Evolutionary conservation across 164 flowering plant species (phyloP).

Genomic region (Amborella trichopoda): DNA sequence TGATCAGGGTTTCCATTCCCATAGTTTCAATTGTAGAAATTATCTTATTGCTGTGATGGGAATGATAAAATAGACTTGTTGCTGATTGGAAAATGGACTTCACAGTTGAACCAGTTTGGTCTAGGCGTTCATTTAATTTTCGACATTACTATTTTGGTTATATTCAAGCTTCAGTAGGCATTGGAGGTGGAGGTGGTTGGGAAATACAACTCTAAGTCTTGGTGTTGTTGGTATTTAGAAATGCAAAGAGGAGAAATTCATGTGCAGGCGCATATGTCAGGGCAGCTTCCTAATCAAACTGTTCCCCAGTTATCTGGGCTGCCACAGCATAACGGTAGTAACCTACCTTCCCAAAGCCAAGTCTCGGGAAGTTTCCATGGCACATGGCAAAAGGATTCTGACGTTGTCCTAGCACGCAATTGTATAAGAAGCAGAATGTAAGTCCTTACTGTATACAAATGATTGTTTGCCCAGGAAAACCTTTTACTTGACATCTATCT

Average conservation of each 20-base stretch:
- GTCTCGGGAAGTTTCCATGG: slow-evolving; percentile 17
- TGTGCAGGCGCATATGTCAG: slow-evolving; percentile 52
- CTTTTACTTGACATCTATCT: neutral
- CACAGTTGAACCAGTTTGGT: no score
- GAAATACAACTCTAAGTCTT: slow-evolving; percentile 3
- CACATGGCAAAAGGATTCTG: slow-evolving; percentile 31
- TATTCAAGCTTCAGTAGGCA: slow-evolving; percentile 4
- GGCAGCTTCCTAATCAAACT: slow-evolving; percentile 63
- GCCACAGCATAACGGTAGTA: slow-evolving; percentile 52
- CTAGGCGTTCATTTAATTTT: no score
- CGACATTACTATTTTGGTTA: neutral
- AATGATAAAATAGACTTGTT: no score
- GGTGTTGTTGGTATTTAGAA: slow-evolving; percentile 1
- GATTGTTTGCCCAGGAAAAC: neutral
- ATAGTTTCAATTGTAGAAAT: no score
- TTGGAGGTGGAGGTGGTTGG: slow-evolving; percentile 9
- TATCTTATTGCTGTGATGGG: no score
- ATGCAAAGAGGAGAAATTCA: slow-evolving; percentile 13
- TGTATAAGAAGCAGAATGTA: slow-evolving; percentile 52
- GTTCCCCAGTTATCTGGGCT: slow-evolving; percentile 38
- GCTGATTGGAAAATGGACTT: no score
- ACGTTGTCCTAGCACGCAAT: slow-evolving; percentile 25
- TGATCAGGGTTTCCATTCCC: no score
- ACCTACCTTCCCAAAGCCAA: slow-evolving; percentile 30
- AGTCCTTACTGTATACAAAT: slow-evolving; percentile 12